These are phyloP conservation scores for Starmera quercuum DNA, from an alignment of 805 yeast genomes.

Conservation along the genomic window DNA sequence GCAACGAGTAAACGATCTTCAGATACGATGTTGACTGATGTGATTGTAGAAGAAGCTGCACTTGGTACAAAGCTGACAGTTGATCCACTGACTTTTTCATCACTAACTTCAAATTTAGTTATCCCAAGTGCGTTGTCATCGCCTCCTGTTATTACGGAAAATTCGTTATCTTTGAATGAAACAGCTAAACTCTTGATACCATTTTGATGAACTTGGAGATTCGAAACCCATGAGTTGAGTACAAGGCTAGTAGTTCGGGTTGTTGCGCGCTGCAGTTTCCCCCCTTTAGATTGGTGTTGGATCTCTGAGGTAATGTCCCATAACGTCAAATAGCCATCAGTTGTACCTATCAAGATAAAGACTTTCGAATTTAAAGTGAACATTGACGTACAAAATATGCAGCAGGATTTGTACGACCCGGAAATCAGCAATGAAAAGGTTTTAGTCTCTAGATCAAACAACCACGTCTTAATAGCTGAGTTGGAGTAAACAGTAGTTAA, in stretches of 20 bases:
- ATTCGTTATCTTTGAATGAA: conserved; percentile 8
- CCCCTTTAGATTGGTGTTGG: conserved; percentile 12
- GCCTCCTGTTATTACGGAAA: conserved; percentile 68
- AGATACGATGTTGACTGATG: conserved; percentile 42
- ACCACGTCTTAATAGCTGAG: conserved; percentile 65
- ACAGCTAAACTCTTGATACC: conserved; percentile 63
- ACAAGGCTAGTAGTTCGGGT: neutral
- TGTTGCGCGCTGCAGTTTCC: conserved; percentile 2
- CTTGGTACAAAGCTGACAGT: conserved; percentile 30
- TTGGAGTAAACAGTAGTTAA: conserved; percentile 78
- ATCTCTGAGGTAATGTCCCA: conserved; percentile 42
- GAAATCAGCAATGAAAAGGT: conserved; percentile 35
- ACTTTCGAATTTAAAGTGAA: conserved; percentile 21
- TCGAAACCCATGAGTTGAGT: conserved; percentile 25
- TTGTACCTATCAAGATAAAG: conserved; percentile 53
- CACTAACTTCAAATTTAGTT: conserved; percentile 25
- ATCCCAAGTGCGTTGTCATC: conserved; percentile 76
- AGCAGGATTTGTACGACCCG: conserved; percentile 63
- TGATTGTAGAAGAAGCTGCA: conserved; percentile 87
- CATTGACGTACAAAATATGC: conserved; percentile 59
- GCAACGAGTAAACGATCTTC: conserved; percentile 39
- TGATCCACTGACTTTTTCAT: conserved; percentile 6
- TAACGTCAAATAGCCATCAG: conserved; percentile 71
- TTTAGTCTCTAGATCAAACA: conserved; percentile 30
- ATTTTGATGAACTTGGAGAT: conserved; percentile 70